Evolutionary conservation across 495 filamentous ascomycete genomes (phyloP), one percentile per base, ranked within the genome.

Genomic region (Lichenothelia convexa): DNA sequence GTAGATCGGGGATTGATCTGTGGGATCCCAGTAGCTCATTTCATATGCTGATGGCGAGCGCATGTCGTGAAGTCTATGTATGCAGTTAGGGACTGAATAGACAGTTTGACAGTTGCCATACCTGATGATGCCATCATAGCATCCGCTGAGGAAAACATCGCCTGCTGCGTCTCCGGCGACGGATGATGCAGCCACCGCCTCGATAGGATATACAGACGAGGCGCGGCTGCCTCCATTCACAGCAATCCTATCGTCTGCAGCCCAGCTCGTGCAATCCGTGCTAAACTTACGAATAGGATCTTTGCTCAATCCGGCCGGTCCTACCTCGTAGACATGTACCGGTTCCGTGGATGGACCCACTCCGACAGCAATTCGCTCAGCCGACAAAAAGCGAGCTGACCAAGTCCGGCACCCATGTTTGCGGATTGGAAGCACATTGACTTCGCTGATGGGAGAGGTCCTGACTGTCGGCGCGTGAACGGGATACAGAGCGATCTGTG

Each of bases 31-130:
- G 48, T 73, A 78, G 12, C 45, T 50, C n/a, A 51, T 43, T 30
- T 68, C 62, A 44, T 51, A 63, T 13, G 57, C 45, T 3, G 49
- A 46, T 9, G 61, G 50, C 1, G 72, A 68, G 23, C 75, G 71
- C 27, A 79, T 53, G 50, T 80, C 75, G 49, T 80, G 73, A n/a
- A 79, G 69, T 49, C 75, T 67, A 31, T 16, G 30, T 39, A 8
- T 16, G 36, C 27, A 36, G 24, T 5, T 15, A 7, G 35, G 26
- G 9, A 36, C 29, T 8, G 13, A 36, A 6, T 12, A 9, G 9
- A 6, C 5, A 18, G 30, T 17, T n/a, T 13, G 32, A 32, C 19
- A 38, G 40, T 32, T 32, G 32, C 38, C 41, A 17, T 60, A 67
- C 67, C 67, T 50, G 29, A 72, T 61, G 16, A 58, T 53, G 9